A percentile compares a stretch with the other conserved stretches of the same genome.
These are phyloP conservation scores for Fusarium sp. DNA, from an alignment of 2,329 filamentous ascomycete genomes.

Conservation along the genomic window DNA sequence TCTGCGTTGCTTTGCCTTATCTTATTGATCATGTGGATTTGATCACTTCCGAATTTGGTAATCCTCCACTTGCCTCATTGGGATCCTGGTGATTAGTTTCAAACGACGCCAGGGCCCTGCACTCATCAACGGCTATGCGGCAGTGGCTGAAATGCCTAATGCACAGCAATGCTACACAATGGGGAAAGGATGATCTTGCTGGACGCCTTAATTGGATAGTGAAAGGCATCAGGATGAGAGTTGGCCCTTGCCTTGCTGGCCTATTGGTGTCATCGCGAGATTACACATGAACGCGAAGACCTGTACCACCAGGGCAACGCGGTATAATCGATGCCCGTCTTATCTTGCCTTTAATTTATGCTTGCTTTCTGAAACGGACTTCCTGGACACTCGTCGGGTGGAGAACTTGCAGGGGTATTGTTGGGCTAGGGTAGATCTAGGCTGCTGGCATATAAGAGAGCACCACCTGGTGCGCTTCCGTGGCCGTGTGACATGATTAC, in stretches of 20 bases:
- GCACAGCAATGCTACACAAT: not conserved
- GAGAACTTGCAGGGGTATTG: not conserved
- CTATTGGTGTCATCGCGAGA: not conserved
- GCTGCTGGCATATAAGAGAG: not conserved
- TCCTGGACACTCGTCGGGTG: not conserved
- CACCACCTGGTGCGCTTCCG: not conserved
- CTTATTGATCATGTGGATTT: not conserved
- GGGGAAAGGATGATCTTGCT: not conserved
- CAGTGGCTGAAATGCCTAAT: not conserved
- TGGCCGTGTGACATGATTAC: not conserved
- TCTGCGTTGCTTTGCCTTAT: not conserved
- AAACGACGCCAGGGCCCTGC: not conserved
- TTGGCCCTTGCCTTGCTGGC: not conserved
- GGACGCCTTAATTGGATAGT: fast-evolving
- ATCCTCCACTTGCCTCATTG: not conserved
- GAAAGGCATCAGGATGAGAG: not conserved
- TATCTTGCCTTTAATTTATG: not conserved
- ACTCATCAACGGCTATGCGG: not conserved
- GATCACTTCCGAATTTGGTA: not conserved
- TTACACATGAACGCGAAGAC: not conserved
- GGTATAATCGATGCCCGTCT: not conserved
- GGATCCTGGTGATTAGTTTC: not conserved
- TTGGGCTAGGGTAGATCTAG: no score
- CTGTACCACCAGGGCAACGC: not conserved
- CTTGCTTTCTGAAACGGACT: not conserved